phyloP scores from a whole-genome alignment of 495 filamentous ascomycete genomes.

The Thermochaetoides thermophila region DNA sequence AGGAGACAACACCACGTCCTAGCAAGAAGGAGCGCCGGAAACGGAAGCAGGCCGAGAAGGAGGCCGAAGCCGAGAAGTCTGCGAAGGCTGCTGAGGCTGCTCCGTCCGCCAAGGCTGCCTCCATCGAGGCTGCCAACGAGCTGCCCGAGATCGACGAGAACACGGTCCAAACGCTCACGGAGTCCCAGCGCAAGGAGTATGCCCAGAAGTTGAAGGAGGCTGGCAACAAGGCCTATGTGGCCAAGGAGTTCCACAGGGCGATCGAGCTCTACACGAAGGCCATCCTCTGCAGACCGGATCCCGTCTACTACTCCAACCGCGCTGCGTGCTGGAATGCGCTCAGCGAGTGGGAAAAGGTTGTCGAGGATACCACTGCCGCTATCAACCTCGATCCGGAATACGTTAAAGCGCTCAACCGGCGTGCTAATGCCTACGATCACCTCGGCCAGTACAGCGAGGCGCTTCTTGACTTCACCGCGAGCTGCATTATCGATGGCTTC shows the following conservation, averaged over 20 bases:
- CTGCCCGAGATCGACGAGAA: slow-evolving; percentile 75
- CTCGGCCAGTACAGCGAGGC: slow-evolving; percentile 82
- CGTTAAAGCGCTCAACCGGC: slow-evolving; percentile 90
- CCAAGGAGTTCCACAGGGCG: slow-evolving; percentile 77
- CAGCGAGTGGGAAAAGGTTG: slow-evolving; percentile 83
- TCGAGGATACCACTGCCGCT: slow-evolving; percentile 92
- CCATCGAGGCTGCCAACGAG: slow-evolving; percentile 55
- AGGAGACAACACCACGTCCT: slow-evolving; percentile 23
- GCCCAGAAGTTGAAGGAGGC: slow-evolving; percentile 84
- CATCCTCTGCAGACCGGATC: slow-evolving; percentile 91
- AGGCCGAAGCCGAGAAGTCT: slow-evolving; percentile 34
- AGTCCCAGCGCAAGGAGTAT: slow-evolving; percentile 65
- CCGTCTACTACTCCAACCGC: slow-evolving; percentile 96
- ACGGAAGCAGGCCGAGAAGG: slow-evolving; percentile 57
- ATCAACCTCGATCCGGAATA: slow-evolving; percentile 87
- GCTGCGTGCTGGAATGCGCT: slow-evolving; percentile 94
- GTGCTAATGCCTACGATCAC: slow-evolving; percentile 93
- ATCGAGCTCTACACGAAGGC: slow-evolving; percentile 92
- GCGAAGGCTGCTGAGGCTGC: slow-evolving; percentile 12
- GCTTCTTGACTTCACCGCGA: slow-evolving; percentile 91
- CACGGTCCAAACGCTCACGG: slow-evolving; percentile 52
- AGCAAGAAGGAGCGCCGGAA: slow-evolving; percentile 46
- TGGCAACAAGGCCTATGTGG: slow-evolving; percentile 91
- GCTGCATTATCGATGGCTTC: slow-evolving; percentile 97
- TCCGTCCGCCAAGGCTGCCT: slow-evolving; percentile 11